phyloP scores from a whole-genome alignment of 139 green algal genomes.

The Nannochloris sp. region DNA sequence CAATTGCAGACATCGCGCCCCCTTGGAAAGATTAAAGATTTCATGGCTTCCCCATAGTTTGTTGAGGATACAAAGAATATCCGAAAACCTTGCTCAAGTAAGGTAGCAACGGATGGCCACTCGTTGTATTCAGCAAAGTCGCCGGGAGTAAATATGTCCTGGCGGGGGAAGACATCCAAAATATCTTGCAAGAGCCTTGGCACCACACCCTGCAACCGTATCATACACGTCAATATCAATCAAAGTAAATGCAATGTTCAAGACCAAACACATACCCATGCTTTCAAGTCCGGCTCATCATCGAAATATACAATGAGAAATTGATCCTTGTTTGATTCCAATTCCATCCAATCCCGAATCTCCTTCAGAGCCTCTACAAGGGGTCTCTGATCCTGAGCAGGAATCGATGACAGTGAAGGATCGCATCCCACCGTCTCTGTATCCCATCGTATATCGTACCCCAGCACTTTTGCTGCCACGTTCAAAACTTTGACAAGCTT shows the following conservation, averaged over 20 bases:
- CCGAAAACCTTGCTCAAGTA: constrained; percentile 33
- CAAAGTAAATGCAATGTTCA: neutral
- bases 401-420: constrained; percentile 55
- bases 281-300: constrained; percentile 43
- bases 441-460: constrained; percentile 50
- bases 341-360: constrained; percentile 43
- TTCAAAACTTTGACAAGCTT: constrained; percentile 48
- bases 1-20: constrained; percentile 37
- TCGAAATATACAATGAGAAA: constrained; percentile 59
- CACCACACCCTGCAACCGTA: constrained; percentile 15
- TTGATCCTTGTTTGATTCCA: constrained; percentile 25
- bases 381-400: constrained; percentile 43
- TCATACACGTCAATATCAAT: constrained; percentile 9
- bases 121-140: constrained; percentile 14
- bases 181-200: constrained; percentile 26
- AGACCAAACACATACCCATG: constrained; percentile 26
- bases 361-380: constrained; percentile 42
- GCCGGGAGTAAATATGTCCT: constrained; percentile 28
- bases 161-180: constrained; percentile 15
- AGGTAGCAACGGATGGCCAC: constrained; percentile 26
- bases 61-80: constrained; percentile 39
- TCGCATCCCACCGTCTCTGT: constrained; percentile 65
- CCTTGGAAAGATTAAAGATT: constrained; percentile 29
- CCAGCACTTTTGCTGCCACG: constrained; percentile 42
- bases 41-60: constrained; percentile 51